phyloP scores from a whole-genome alignment of 1,284 basidiomycete genomes.

The Leccinum ponderosum region DNA sequence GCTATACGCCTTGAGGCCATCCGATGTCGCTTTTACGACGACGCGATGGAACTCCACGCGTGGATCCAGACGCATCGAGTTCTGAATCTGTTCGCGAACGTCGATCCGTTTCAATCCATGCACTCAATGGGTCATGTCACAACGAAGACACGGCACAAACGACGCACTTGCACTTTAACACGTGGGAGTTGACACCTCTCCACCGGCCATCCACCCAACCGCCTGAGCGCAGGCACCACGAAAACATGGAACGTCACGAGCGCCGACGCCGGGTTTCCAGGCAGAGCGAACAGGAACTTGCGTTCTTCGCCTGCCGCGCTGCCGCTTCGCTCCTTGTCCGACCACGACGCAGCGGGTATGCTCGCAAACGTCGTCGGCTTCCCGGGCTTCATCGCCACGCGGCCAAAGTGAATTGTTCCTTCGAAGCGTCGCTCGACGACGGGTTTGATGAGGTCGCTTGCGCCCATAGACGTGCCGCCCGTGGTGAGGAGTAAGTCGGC shows the following conservation, averaged over 20 bases:
- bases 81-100: conserved; percentile 47
- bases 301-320: conserved; percentile 15
- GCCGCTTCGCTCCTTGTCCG: conserved; percentile 11
- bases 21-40: conserved; percentile 47
- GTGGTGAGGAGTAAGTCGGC: conserved; percentile 84
- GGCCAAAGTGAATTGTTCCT: conserved; percentile 80
- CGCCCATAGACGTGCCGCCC: conserved; percentile 90
- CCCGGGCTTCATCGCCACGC: conserved; percentile 70
- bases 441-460: conserved; percentile 84
- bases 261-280: conserved; percentile 87
- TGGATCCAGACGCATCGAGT: conserved; percentile 66
- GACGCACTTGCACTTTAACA: conserved; percentile 61
- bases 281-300: conserved; percentile 79
- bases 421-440: conserved; percentile 78
- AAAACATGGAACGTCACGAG: conserved; percentile 88
- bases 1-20: conserved; percentile 65
- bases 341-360: conserved; percentile 42
- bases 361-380: conserved; percentile 90
- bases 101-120: neutral
- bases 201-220: conserved; percentile 66
- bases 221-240: conserved; percentile 78
- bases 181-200: conserved; percentile 61
- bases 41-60: conserved; percentile 85
- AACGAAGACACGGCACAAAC: neutral
- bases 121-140: neutral